A percentile compares a stretch with the other conserved stretches of the same genome.
Conservation (phyloP, 148 eudicot genomes). For the Rhododendron ferrugineum region DNA sequence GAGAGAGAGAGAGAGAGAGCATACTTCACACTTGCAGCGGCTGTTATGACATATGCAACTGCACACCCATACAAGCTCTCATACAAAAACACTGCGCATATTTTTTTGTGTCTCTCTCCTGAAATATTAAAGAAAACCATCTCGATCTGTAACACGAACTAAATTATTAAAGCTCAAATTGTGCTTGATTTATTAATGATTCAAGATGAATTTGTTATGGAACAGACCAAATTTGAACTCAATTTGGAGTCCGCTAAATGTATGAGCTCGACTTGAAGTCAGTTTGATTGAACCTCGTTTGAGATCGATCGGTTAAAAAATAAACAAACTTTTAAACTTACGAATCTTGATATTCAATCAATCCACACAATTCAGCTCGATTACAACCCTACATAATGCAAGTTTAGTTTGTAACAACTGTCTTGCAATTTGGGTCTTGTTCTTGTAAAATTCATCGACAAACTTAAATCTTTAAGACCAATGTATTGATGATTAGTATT, state of each 20-base stretch:
- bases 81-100: neutral
- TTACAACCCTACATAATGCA: neutral
- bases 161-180: neutral
- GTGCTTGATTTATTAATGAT: neutral
- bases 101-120: neutral
- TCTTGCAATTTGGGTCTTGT: neutral
- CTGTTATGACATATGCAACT: neutral
- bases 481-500: neutral
- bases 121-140: neutral
- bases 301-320: neutral
- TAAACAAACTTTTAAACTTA: neutral
- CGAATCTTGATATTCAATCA: neutral
- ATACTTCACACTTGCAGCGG: neutral
- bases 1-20: neutral
- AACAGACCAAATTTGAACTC: neutral
- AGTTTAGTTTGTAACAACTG: neutral
- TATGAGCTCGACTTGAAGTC: neutral
- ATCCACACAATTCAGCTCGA: neutral
- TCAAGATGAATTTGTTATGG: neutral
- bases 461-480: neutral
- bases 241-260: neutral
- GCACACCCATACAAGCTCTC: slow-evolving; percentile 8
- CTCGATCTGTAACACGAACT: neutral
- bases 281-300: neutral
- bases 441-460: neutral